A percentile compares a stretch with the other conserved stretches of the same genome.
Evolutionary conservation across 2,329 filamentous ascomycete species (phyloP).

Genomic region (Ophiostoma pallidulum): DNA sequence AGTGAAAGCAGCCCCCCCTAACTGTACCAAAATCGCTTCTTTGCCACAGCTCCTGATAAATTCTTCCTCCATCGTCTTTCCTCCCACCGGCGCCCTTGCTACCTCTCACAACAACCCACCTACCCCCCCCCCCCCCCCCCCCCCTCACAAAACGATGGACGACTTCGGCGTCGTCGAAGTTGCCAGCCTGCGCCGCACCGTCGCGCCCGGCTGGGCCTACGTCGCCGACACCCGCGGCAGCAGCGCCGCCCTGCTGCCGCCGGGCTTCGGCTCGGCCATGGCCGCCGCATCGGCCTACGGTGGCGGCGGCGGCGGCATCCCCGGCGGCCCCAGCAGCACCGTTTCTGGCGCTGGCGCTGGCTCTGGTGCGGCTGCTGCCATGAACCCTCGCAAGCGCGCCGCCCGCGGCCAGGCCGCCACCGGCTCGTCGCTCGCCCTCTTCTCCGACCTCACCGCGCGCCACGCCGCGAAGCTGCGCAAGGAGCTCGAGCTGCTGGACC

Average conservation of each 20-base stretch:
- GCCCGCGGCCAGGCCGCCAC: slow-evolving; percentile 40
- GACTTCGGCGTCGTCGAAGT: slow-evolving; percentile 76
- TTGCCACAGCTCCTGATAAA: no score
- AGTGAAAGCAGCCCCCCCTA: no score
- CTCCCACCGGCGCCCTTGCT: not conserved
- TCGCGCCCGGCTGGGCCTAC: slow-evolving; percentile 85
- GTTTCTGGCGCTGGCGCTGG: slow-evolving; percentile 42
- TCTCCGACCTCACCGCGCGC: slow-evolving; percentile 59
- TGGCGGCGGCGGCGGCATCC: slow-evolving; percentile 57
- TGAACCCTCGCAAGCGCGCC: slow-evolving; percentile 57
- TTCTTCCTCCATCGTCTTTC: not conserved
- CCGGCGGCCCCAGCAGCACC: no score
- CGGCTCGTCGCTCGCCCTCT: slow-evolving; percentile 7
- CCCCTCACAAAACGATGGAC: slow-evolving; percentile 47
- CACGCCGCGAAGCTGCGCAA: slow-evolving; percentile 74
- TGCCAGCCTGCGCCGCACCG: slow-evolving; percentile 56
- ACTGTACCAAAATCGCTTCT: no score
- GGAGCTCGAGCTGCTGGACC: slow-evolving; percentile 73
- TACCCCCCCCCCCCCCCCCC: not conserved
- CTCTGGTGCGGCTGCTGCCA: slow-evolving; percentile 23
- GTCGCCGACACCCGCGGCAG: slow-evolving; percentile 54
- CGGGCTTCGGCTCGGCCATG: slow-evolving; percentile 43
- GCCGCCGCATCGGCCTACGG: slow-evolving; percentile 39
- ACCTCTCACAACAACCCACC: not conserved
- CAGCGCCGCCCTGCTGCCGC: slow-evolving; percentile 24